Conservation (phyloP, 257 asterid genomes). For the Przewalskia tangutica region DNA sequence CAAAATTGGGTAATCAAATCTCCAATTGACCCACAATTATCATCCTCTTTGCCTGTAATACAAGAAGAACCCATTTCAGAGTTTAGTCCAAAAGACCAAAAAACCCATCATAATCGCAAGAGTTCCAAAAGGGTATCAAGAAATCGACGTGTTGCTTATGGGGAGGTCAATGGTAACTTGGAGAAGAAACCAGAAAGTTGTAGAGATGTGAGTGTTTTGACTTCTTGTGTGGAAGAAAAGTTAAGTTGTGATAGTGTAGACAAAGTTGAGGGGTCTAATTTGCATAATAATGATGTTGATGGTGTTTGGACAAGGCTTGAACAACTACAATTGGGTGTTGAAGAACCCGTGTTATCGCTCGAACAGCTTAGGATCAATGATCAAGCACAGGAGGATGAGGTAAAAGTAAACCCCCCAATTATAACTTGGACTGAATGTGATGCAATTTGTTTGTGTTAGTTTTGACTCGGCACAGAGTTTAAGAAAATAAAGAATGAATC, state of each 20-base stretch:
- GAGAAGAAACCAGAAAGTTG: slow-evolving; percentile 10
- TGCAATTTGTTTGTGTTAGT: neutral
- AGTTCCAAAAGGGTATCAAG: slow-evolving; percentile 17
- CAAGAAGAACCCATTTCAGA: neutral
- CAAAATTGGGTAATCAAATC: neutral
- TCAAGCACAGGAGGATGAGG: slow-evolving; percentile 88
- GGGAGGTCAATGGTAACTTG: slow-evolving; percentile 7
- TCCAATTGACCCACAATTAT: neutral
- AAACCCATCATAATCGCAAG: slow-evolving; percentile 7
- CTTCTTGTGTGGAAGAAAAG: slow-evolving; percentile 1
- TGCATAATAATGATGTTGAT: slow-evolving; percentile 16
- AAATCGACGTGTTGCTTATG: neutral
- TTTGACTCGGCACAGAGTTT: too few species aligned
- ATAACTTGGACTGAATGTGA: neutral
- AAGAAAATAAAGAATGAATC: too few species aligned
- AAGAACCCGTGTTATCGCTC: slow-evolving; percentile 41
- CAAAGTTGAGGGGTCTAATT: slow-evolving; percentile 13
- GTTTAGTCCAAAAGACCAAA: slow-evolving; percentile 3
- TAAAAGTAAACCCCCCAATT: slow-evolving; percentile 1
- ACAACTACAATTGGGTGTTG: slow-evolving; percentile 34
- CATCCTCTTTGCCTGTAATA: neutral
- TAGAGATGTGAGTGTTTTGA: neutral
- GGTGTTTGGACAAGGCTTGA: slow-evolving; percentile 33
- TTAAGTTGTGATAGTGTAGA: slow-evolving; percentile 7
- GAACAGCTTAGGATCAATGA: slow-evolving; percentile 45